Evolutionary conservation across 768 basidiomycete genomes (phyloP).

Genomic region (Suillus cothurnatus): DNA sequence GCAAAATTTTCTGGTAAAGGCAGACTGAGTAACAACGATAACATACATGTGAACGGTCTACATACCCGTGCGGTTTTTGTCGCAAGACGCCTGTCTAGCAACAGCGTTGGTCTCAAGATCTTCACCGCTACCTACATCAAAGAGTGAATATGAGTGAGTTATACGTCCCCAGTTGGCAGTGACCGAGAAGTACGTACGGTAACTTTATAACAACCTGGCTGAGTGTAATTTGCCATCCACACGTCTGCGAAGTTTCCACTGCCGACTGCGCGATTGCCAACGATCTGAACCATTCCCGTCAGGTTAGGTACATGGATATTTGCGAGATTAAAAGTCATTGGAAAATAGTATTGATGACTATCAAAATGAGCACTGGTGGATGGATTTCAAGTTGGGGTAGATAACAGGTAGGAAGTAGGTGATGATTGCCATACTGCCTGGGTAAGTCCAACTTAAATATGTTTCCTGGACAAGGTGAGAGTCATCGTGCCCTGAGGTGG

Average conservation of each 20-base stretch:
- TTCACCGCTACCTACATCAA: not conserved
- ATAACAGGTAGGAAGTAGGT: not conserved
- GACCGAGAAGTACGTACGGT: not conserved
- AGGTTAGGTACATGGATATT: not conserved
- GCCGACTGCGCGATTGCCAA: not conserved
- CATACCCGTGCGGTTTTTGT: not conserved
- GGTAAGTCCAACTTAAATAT: not conserved
- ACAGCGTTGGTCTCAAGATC: not conserved
- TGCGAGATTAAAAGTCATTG: not conserved
- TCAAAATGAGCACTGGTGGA: not conserved
- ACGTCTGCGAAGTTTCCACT: conserved; percentile 4
- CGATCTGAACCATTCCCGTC: conserved; percentile 1
- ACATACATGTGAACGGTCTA: not conserved
- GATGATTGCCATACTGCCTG: not conserved
- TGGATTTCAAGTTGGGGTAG: not conserved
- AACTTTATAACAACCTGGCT: too few relatives aligned
- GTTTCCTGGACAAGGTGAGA: not conserved
- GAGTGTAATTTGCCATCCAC: not conserved
- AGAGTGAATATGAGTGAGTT: not conserved
- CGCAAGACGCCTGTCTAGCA: not conserved
- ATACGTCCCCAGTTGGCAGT: not conserved
- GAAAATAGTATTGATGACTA: not conserved
- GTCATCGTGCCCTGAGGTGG: not conserved
- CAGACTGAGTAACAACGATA: not conserved
- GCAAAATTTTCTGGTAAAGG: conserved; percentile 26